A percentile compares a stretch with the other conserved stretches of the same genome.
Conservation (phyloP, 2,329 filamentous ascomycete species). For the Dactylellina leptospora region DNA sequence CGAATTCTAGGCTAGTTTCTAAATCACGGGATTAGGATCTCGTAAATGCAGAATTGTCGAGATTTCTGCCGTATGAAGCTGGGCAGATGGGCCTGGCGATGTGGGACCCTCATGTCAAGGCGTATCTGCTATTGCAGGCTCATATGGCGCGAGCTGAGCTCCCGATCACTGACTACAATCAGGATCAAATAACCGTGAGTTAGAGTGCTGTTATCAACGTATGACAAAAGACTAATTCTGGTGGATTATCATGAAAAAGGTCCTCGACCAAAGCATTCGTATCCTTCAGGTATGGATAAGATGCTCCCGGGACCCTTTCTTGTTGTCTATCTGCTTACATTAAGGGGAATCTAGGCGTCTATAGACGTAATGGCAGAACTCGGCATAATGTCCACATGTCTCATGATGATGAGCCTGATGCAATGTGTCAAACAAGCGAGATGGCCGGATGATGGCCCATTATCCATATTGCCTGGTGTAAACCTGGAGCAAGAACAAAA, state of each 20-base stretch:
- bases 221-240: no score
- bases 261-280: conserved; percentile 94
- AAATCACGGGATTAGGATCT: conserved; percentile 68
- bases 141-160: conserved; percentile 93
- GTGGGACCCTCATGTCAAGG: conserved; percentile 99
- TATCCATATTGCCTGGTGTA: conserved; percentile 82
- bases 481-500: conserved; percentile 60
- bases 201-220: no score
- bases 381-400: conserved; percentile 78
- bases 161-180: conserved; percentile 95
- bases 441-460: conserved; percentile 83
- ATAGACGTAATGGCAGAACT: conserved; percentile 93
- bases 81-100: conserved; percentile 77
- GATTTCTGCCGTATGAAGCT: conserved; percentile 76
- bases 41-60: conserved; percentile 88
- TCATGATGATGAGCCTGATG: conserved; percentile 82
- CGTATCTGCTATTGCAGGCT: conserved; percentile 90
- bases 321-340: conserved; percentile 26
- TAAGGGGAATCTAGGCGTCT: conserved; percentile 66
- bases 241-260: no score
- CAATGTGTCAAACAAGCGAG: conserved; percentile 92
- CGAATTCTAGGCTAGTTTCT: background rate
- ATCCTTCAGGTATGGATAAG: conserved; percentile 73
- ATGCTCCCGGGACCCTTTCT: background rate
- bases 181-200: conserved; percentile 74